These are phyloP conservation scores for Tephrocybe sp. DNA, from an alignment of 768 basidiomycete genomes.

Conservation along the genomic window DNA sequence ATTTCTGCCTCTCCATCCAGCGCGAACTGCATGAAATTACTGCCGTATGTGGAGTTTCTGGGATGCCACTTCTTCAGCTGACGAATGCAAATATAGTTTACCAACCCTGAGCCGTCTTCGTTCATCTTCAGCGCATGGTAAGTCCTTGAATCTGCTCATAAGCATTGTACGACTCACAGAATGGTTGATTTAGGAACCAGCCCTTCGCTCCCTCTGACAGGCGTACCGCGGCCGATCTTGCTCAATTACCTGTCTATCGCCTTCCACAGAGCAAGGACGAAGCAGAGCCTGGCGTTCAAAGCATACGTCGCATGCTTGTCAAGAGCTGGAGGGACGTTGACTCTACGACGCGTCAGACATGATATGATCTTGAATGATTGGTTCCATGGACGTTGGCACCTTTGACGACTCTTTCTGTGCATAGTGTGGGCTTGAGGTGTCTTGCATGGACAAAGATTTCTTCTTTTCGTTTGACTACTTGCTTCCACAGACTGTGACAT, in stretches of 20 bases:
- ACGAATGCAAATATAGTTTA: conserved; percentile 39
- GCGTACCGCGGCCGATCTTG: conserved; percentile 53
- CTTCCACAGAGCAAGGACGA: conserved; percentile 11
- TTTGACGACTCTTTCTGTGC: not conserved
- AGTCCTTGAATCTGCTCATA: not conserved
- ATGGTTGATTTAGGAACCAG: conserved; percentile 43
- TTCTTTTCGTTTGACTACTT: not conserved
- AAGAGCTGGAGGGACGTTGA: conserved; percentile 20
- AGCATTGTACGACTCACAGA: not conserved
- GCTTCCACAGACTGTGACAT: not conserved
- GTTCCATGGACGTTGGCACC: no score
- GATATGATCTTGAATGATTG: not conserved
- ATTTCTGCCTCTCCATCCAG: conserved; percentile 64
- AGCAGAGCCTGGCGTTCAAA: conserved; percentile 15
- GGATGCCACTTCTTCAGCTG: not conserved
- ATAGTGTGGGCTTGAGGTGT: no score
- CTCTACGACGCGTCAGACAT: conserved; percentile 11
- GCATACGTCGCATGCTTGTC: conserved; percentile 17
- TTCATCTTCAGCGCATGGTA: conserved; percentile 52
- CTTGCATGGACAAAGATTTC: not conserved
- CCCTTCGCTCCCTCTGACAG: conserved; percentile 68
- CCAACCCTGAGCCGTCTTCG: conserved; percentile 45
- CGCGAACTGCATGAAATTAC: conserved; percentile 73
- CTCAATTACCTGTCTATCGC: no score
- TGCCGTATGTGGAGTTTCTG: conserved; percentile 41